These are phyloP conservation scores for Pyricularia pennisetigena DNA, from an alignment of 2,329 filamentous ascomycete genomes.

Conservation along the genomic window DNA sequence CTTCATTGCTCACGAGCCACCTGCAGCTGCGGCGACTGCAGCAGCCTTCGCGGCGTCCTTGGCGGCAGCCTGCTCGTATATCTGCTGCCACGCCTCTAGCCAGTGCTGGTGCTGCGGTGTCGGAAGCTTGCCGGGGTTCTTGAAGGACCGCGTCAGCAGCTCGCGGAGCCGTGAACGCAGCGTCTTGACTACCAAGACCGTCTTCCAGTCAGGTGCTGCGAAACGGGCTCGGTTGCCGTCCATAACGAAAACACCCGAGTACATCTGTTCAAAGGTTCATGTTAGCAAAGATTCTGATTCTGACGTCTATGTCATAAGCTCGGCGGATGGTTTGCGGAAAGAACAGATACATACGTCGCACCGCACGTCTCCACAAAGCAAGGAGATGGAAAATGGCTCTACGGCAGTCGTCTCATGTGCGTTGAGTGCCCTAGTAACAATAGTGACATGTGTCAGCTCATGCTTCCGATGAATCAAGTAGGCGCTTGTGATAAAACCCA, in stretches of 20 bases:
- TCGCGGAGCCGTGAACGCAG: slow-evolving; percentile 66
- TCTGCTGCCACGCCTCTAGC: slow-evolving; percentile 63
- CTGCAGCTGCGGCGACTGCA: neutral
- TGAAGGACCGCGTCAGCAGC: slow-evolving; percentile 62
- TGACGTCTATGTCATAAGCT: neutral
- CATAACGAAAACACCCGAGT: slow-evolving; percentile 74
- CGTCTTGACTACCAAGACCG: slow-evolving; percentile 78
- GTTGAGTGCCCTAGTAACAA: slow-evolving; percentile 59
- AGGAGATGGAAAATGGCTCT: slow-evolving; percentile 70
- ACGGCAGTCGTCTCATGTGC: slow-evolving; percentile 80
- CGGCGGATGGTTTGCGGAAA: neutral
- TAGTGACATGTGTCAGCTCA: slow-evolving; percentile 4
- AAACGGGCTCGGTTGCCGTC: slow-evolving; percentile 85
- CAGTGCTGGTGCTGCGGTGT: slow-evolving; percentile 62
- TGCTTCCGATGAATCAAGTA: neutral
- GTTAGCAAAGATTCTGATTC: neutral
- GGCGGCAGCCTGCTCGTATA: slow-evolving; percentile 47
- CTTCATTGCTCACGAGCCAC: neutral
- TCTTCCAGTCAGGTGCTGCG: slow-evolving; percentile 78
- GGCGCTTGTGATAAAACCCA: slow-evolving; percentile 28
- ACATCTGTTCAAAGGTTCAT: slow-evolving; percentile 45
- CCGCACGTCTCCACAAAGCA: slow-evolving; percentile 82
- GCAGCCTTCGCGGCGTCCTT: slow-evolving; percentile 4
- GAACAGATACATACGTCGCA: slow-evolving; percentile 53
- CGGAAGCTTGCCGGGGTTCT: slow-evolving; percentile 50